Percentiles rank a stretch among this genome's conserved stretches.
These are phyloP conservation scores for Septoria linicola DNA, from an alignment of 2,329 filamentous ascomycete genomes.

Conservation along the genomic window DNA sequence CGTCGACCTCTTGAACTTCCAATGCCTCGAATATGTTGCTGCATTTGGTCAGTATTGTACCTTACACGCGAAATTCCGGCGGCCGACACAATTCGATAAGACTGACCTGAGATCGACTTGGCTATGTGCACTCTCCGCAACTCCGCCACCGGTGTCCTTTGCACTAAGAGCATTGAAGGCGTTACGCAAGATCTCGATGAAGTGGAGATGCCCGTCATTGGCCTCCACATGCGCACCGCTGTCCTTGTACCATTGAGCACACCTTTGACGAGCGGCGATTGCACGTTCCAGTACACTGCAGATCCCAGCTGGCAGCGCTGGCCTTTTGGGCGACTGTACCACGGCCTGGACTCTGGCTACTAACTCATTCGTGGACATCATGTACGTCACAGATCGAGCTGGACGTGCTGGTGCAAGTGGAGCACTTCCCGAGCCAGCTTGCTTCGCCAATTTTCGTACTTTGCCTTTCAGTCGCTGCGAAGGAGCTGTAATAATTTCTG, in stretches of 20 bases:
- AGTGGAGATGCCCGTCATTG: neutral
- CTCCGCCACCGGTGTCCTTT: neutral
- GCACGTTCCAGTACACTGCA: neutral
- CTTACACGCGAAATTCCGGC: too few species aligned
- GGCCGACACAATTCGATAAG: too few species aligned
- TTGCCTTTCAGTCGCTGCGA: neutral
- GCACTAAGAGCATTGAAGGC: neutral
- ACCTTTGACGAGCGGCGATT: neutral
- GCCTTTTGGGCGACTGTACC: neutral
- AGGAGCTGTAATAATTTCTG: too few species aligned
- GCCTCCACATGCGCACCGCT: neutral
- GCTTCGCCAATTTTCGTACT: neutral
- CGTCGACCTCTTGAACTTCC: neutral
- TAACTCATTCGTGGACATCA: neutral
- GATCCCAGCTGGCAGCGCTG: neutral
- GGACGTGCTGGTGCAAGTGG: too few species aligned
- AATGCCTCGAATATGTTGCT: neutral
- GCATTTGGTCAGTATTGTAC: neutral
- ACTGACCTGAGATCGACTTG: too few species aligned
- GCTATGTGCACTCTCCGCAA: neutral
- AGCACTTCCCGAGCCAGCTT: too few species aligned
- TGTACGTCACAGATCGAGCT: neutral
- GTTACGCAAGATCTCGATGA: neutral
- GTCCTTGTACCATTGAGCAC: neutral
- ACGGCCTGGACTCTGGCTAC: neutral